These are phyloP conservation scores for Candida broadrunensis DNA, from an alignment of 805 yeast genomes.

Conservation along the genomic window DNA sequence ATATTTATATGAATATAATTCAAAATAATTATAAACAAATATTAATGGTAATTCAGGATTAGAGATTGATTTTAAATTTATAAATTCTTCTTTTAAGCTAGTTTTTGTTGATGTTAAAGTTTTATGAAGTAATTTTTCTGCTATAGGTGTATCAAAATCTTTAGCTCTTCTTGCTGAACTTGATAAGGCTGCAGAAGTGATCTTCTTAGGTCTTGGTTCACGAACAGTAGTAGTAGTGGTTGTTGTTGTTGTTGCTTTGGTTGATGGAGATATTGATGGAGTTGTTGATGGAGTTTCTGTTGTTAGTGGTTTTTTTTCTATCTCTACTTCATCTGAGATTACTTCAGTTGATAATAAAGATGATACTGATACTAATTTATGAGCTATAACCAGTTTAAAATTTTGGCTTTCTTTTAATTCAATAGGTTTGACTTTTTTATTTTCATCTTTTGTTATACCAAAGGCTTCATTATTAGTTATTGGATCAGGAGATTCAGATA, in stretches of 20 bases:
- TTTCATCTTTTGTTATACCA: neutral
- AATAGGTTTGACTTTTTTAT: neutral
- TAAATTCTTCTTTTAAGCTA: conserved; percentile 27
- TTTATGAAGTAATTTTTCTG: conserved; percentile 1
- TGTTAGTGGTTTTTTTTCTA: too few species aligned
- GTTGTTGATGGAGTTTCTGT: neutral
- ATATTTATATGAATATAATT: conserved; percentile 32
- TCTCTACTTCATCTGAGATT: neutral
- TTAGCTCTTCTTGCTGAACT: conserved; percentile 4
- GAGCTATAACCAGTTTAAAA: conserved; percentile 9
- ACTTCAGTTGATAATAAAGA: conserved; percentile 17
- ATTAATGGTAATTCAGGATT: conserved; percentile 25
- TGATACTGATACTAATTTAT: conserved; percentile 20
- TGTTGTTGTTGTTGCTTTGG: neutral
- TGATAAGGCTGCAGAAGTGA: conserved; percentile 5
- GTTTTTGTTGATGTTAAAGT: neutral
- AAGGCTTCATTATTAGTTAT: neutral
- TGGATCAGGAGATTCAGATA: neutral
- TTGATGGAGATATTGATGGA: neutral
- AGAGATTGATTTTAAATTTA: conserved; percentile 30
- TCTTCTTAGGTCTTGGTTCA: neutral
- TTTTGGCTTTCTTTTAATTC: neutral
- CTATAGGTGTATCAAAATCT: conserved; percentile 1
- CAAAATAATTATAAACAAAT: conserved; percentile 33
- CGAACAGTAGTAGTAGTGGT: neutral